Conservation (phyloP, 768 basidiomycete species). For the Tephrocybe sp. region DNA sequence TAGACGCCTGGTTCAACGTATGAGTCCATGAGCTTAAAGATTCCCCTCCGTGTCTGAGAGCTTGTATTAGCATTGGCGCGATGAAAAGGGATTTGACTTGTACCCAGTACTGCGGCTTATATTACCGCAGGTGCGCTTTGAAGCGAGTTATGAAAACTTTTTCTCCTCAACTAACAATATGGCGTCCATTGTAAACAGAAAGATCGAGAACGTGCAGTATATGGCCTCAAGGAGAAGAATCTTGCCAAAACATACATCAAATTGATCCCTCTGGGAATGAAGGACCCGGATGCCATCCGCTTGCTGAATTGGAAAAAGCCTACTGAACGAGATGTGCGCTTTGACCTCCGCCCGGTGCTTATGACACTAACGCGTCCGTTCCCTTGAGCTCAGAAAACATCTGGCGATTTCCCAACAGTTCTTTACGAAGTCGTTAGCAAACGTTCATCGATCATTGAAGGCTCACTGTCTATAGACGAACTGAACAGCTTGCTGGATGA, state of each 20-base stretch:
- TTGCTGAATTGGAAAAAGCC: slow-evolving; percentile 92
- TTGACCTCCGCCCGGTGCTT: not conserved
- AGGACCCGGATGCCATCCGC: slow-evolving; percentile 79
- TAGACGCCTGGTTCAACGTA: slow-evolving; percentile 84
- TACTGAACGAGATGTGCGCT: slow-evolving; percentile 56
- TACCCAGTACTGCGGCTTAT: slow-evolving; percentile 89
- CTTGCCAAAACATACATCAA: slow-evolving; percentile 92
- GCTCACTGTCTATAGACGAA: slow-evolving; percentile 76
- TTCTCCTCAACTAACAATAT: slow-evolving; percentile 1
- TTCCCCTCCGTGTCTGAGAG: slow-evolving; percentile 9
- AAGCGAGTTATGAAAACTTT: not conserved
- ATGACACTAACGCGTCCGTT: not conserved
- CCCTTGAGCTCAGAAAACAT: slow-evolving; percentile 47
- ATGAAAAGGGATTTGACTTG: slow-evolving; percentile 82
- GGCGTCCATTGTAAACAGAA: slow-evolving; percentile 52
- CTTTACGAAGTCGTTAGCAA: slow-evolving; percentile 85
- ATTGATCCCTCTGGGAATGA: slow-evolving; percentile 78
- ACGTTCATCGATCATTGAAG: slow-evolving; percentile 77
- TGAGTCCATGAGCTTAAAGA: slow-evolving; percentile 24
- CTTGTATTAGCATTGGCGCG: slow-evolving; percentile 72
- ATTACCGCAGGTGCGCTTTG: slow-evolving; percentile 72
- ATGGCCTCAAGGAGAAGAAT: slow-evolving; percentile 93
- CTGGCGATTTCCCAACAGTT: slow-evolving; percentile 88
- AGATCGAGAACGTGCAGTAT: slow-evolving; percentile 90
- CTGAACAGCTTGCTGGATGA: slow-evolving; percentile 83